Percentiles rank a stretch among this genome's conserved stretches.
Evolutionary conservation across 164 flowering plant species (phyloP).

Genomic region (Umbilicus rupestris): DNA sequence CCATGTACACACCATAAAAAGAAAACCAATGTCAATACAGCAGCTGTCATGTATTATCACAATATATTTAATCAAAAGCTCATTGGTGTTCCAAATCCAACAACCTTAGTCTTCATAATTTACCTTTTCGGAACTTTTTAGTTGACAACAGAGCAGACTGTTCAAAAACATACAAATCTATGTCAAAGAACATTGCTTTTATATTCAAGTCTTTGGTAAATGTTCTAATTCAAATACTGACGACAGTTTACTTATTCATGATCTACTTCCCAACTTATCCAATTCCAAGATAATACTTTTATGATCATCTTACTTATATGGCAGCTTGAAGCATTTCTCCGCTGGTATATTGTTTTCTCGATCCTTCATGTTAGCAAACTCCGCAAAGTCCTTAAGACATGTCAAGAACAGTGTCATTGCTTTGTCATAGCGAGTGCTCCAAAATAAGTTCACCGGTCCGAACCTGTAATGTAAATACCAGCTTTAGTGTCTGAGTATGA

Average conservation of each 20-base stretch:
- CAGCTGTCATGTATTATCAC: background rate
- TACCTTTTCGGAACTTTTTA: too few relatives aligned
- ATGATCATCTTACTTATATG: conserved; percentile 66
- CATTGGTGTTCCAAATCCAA: too few relatives aligned
- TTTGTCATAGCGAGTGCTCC: conserved; percentile 98
- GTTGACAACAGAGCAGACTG: too few relatives aligned
- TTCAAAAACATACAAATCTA: too few relatives aligned
- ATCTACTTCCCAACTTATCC: background rate
- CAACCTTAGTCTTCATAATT: too few relatives aligned
- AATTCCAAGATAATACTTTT: background rate
- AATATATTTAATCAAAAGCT: too few relatives aligned
- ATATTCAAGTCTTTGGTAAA: background rate
- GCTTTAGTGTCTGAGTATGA: background rate
- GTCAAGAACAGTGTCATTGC: conserved; percentile 89
- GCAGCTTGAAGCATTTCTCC: conserved; percentile 83
- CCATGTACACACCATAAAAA: background rate
- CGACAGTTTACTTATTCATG: background rate
- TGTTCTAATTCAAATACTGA: background rate
- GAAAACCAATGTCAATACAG: background rate
- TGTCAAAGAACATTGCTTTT: background rate
- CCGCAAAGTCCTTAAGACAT: conserved; percentile 89
- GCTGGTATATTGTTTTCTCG: conserved; percentile 79
- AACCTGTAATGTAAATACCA: conserved; percentile 46
- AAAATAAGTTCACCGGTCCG: conserved; percentile 96
- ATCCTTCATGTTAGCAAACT: conserved; percentile 78